Percentiles rank a stretch among this genome's conserved stretches.
Evolutionary conservation across 768 basidiomycete genomes (phyloP).

Genomic region (Termitomyces sp.): DNA sequence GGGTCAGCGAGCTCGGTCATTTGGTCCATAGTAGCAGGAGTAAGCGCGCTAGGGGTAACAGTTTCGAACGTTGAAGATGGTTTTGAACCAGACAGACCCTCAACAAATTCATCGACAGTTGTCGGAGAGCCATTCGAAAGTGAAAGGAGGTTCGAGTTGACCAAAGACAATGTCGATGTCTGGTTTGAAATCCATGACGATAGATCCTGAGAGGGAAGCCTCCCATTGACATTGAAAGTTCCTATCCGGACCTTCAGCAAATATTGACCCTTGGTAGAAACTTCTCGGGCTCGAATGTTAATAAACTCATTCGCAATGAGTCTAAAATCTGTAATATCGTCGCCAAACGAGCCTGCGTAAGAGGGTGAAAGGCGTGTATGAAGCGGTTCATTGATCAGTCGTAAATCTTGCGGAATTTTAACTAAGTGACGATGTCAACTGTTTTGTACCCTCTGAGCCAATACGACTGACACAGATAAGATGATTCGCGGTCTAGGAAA

Average conservation of each 20-base stretch:
- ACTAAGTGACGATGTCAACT: constrained; percentile 24
- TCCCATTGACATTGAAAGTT: constrained; percentile 84
- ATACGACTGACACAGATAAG: constrained; percentile 6
- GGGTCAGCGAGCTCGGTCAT: constrained; percentile 16
- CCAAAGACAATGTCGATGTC: background rate
- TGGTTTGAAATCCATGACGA: constrained; percentile 53
- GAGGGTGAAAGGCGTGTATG: constrained; percentile 52
- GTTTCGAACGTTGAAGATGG: too few relatives aligned
- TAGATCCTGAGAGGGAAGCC: constrained; percentile 66
- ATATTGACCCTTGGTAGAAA: constrained; percentile 24
- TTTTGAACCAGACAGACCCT: background rate
- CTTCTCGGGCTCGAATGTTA: constrained; percentile 33
- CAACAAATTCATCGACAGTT: too few relatives aligned
- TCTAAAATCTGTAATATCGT: constrained; percentile 54
- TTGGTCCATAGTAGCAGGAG: background rate
- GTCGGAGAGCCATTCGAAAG: constrained; percentile 21
- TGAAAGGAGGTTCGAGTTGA: constrained; percentile 18
- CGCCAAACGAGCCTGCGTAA: constrained; percentile 54
- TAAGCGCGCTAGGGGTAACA: background rate
- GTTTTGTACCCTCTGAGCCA: background rate
- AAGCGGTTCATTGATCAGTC: constrained; percentile 40
- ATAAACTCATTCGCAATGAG: constrained; percentile 65
- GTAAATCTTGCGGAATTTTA: constrained; percentile 49
- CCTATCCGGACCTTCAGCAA: constrained; percentile 54
- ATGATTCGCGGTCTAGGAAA: constrained; percentile 17